Evolutionary conservation across 805 yeast genomes (phyloP).

Genomic region (Debaryomyces maramus): DNA sequence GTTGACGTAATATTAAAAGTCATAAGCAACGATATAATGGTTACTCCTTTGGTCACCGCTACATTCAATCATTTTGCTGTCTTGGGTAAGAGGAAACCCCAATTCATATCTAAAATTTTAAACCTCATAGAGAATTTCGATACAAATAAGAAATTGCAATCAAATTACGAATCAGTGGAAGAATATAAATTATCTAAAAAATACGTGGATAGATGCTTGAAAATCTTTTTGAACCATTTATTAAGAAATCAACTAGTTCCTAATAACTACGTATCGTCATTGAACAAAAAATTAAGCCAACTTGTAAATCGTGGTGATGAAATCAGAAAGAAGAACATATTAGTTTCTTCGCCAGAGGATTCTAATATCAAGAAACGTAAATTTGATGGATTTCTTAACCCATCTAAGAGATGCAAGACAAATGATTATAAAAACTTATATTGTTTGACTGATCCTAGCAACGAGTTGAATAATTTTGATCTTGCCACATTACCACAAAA

Average conservation of each 20-base stretch:
- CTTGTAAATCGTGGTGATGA: constrained; percentile 42
- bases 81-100: constrained; percentile 67
- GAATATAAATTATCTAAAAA: constrained; percentile 57
- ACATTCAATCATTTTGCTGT: constrained; percentile 62
- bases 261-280: constrained; percentile 25
- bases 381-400: constrained; percentile 42
- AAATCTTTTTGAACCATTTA: constrained; percentile 41
- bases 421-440: constrained; percentile 61
- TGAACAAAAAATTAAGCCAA: constrained; percentile 27
- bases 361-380: constrained; percentile 34
- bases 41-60: constrained; percentile 62
- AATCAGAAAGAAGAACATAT: constrained; percentile 39
- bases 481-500: constrained; percentile 65
- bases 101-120: constrained; percentile 56
- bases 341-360: constrained; percentile 29
- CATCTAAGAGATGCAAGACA: constrained; percentile 27
- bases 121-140: constrained; percentile 61
- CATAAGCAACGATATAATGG: constrained; percentile 54
- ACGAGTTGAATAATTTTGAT: constrained; percentile 68
- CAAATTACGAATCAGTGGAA: constrained; percentile 44
- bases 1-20: constrained; percentile 63
- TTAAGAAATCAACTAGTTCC: constrained; percentile 37
- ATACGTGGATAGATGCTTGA: constrained; percentile 62
- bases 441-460: constrained; percentile 59
- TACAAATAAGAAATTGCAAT: constrained; percentile 54